Conservation (phyloP, 352 stramenopile genomes). For the Globisporangium middletonii region DNA sequence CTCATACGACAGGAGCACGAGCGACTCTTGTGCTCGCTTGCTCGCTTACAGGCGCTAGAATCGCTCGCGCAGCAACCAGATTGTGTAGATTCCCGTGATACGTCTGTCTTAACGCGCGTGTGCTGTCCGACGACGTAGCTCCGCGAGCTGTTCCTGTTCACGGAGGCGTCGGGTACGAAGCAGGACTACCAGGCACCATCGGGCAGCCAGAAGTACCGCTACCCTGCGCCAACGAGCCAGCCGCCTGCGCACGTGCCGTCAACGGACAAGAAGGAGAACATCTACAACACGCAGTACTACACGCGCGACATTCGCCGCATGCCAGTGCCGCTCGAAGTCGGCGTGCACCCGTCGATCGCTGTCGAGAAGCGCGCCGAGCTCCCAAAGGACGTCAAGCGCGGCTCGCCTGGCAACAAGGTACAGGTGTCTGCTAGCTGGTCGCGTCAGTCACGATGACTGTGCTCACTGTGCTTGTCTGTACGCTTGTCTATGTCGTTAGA, state of each 20-base stretch:
- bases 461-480: background rate
- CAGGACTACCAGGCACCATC: constrained; percentile 68
- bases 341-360: constrained; percentile 68
- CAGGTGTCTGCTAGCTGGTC: background rate
- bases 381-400: constrained; percentile 55
- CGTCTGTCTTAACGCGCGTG: background rate
- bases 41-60: too few species aligned
- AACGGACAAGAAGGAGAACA: constrained; percentile 58
- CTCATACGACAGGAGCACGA: too few species aligned
- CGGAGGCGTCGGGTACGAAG: constrained; percentile 64
- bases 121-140: constrained; percentile 26
- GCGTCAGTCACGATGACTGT: background rate
- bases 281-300: constrained; percentile 90
- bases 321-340: constrained; percentile 50
- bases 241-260: constrained; percentile 66
- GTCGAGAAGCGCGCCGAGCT: constrained; percentile 51
- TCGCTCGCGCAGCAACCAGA: too few species aligned
- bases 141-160: constrained; percentile 78
- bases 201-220: constrained; percentile 61
- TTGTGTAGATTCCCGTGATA: too few species aligned
- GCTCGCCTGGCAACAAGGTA: constrained; percentile 78
- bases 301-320: constrained; percentile 82
- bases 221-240: constrained; percentile 71
- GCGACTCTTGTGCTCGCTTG: too few species aligned
- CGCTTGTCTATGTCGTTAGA: constrained; percentile 17